Base-by-base conservation (phyloP, 148 eudicot genomes). In the Nepenthes mirabilis region DNA sequence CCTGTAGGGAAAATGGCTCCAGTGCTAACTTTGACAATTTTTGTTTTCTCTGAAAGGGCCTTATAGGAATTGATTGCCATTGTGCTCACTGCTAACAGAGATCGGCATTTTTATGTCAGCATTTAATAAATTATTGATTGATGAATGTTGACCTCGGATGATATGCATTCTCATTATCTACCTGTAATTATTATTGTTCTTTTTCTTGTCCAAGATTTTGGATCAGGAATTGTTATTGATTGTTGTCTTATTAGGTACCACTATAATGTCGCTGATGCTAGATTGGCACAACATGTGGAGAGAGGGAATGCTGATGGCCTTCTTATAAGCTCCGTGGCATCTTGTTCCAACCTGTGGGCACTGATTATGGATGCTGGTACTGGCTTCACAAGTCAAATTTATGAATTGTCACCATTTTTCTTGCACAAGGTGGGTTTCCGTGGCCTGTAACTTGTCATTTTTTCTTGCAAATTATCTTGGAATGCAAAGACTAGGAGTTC, bases 311-410 rank as follows among this genome's bases (percentile, higher is more conserved):
- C 78, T 45, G 97, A 86, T 73, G 90, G 94, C 56, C 67, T 89
- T 62, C 78, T 73, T 36, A 89, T 86, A 58, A 86, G 90, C 77
- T 79, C 80, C 50, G 87, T 89, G 60, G 68, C 97, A 65, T 89
- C 97, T 51, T 86, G 85, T 75, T 74, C 90, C 65, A 86, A 80
- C 60, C 66, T 89, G 50, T 89, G 97, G 97, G 97, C 94, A 43
- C 73, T 89, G 60, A 86, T 89, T 49, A 89, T 89, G 97, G 97
- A 89, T 79, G 94, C 90, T 67, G 94, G 97, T 56, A 89, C 94
- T 54, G 84, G 83, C 61, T 86, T 83, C 55, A 56, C 78, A 10
- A 67, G 62, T 68, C 97, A 89, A 78, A 86, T 89, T 51, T 86
- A 83, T 65, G 90, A 89, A 76, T 48, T 86, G 23, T 89, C 97